Evolutionary conservation across 371 early-diverging fungal genomes (phyloP), one percentile per base, ranked within the genome.

Genomic region (Choanephora cucurbitarum): DNA sequence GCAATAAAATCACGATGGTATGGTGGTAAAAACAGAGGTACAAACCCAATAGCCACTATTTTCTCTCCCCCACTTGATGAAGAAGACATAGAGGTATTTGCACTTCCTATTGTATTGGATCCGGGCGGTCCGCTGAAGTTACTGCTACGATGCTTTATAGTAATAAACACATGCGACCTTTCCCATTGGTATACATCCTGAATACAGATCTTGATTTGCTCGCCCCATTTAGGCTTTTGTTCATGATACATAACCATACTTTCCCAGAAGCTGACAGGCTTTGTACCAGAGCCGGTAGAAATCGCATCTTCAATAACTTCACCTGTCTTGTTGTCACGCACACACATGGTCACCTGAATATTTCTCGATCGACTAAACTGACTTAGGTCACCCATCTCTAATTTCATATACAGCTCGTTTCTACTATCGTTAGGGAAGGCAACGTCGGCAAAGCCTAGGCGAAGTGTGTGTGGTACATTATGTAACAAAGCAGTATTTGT

Each of bases 371-470:
- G 66, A n/a, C 72, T 75, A 59, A 73, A 66, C 57, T 79, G 79
- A 1, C 72, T 58, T 48, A 91, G 85, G 34, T 88, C 88, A 11
- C 88, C 91, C 5, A 70, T 61, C 2, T 68, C 65, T 3, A 91
- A 71, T 15, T 81, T 86, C 17, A 91, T 32, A 52, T 90, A 89
- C 19, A 89, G 55, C 17, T 82, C 80, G 49, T 91, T 89, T 9
- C 88, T 69, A 21, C 54, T 61, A 41, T 84, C 86, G 9, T 79
- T 77, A 0, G 88, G 85, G 40, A 82, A 79, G 10, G 86, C 82
- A 23, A 87, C 82, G 56, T 89, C 90, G 0, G 85, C 77, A 65
- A 88, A 84, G 0, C 89, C 89, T 14, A 85, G 62, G 3, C 87
- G 70, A 5, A 65, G 59, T n/a, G 89, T 83, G 1, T 66, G 64